phyloP scores from a whole-genome alignment of 331 rosid genomes.

The Acacia concinna region DNA sequence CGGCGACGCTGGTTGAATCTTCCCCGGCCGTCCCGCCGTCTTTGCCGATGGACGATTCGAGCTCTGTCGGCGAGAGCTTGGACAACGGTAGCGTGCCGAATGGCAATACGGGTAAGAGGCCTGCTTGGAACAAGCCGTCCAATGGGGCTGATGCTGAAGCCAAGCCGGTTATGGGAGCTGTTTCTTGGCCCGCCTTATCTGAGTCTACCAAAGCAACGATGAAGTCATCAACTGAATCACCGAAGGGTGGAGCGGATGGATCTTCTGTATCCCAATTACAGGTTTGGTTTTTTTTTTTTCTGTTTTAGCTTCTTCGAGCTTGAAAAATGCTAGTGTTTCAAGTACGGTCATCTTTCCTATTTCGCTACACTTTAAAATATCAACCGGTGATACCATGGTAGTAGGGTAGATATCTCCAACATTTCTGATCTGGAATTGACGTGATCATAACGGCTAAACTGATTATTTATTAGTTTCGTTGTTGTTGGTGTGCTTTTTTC shows the following conservation, averaged over 20 bases:
- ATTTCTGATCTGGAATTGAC: not conserved
- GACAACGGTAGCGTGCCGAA: conserved; percentile 38
- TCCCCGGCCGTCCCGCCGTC: conserved; percentile 27
- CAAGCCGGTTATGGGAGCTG: conserved; percentile 80
- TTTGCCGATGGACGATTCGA: conserved; percentile 38
- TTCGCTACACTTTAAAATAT: not conserved
- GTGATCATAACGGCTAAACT: not conserved
- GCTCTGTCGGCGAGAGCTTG: conserved; percentile 38
- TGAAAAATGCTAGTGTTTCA: not conserved
- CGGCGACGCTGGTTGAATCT: conserved; percentile 31
- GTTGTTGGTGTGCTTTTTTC: not conserved
- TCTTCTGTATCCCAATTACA: conserved; percentile 45
- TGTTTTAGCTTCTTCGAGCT: not conserved
- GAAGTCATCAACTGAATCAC: conserved; percentile 56
- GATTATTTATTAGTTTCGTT: not conserved
- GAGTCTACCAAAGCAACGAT: conserved; percentile 57
- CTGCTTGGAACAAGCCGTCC: conserved; percentile 84
- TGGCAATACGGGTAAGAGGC: conserved; percentile 66
- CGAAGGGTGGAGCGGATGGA: conserved; percentile 42
- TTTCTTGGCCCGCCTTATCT: conserved; percentile 79
- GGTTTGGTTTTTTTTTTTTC: conserved; percentile 40
- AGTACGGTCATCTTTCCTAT: not conserved
- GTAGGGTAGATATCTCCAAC: not conserved
- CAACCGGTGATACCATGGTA: not conserved
- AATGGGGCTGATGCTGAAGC: conserved; percentile 51